Evolutionary conservation across 78 protist genomes (phyloP).

Genomic region (Fonticula alba): DNA sequence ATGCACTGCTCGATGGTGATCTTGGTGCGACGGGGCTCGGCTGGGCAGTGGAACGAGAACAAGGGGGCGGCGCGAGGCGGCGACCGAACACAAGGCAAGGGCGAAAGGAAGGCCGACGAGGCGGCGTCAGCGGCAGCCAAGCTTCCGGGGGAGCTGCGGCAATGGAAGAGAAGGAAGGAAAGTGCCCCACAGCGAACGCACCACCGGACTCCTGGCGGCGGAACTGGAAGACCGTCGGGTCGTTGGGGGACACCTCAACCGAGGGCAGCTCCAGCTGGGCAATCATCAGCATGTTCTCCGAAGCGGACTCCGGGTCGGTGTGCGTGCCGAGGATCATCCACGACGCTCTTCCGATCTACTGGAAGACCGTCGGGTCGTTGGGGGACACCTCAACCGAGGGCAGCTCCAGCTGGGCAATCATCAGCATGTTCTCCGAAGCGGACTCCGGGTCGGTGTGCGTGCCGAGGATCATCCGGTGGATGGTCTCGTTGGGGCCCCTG

Average conservation of each 20-base stretch:
- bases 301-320: background rate
- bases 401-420: background rate
- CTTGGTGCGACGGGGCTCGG: too few relatives aligned
- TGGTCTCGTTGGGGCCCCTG: constrained; percentile 28
- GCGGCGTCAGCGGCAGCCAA: background rate
- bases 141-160: background rate
- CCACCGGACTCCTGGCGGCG: background rate
- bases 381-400: background rate
- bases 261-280: background rate
- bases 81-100: constrained; percentile 44
- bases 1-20: constrained; percentile 45
- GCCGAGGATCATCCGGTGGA: constrained; percentile 67
- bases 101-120: background rate
- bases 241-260: background rate
- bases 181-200: too few relatives aligned
- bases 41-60: too few relatives aligned
- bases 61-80: constrained; percentile 10
- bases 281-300: background rate
- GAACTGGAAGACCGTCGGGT: background rate
- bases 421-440: background rate
- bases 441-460: constrained; percentile 73
- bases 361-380: background rate
- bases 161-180: background rate
- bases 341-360: too few relatives aligned
- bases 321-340: too few relatives aligned